Evolutionary conservation across 306 rosid species (phyloP), one percentile per base, ranked within the genome.

Genomic region (Canavalia gladiata): DNA sequence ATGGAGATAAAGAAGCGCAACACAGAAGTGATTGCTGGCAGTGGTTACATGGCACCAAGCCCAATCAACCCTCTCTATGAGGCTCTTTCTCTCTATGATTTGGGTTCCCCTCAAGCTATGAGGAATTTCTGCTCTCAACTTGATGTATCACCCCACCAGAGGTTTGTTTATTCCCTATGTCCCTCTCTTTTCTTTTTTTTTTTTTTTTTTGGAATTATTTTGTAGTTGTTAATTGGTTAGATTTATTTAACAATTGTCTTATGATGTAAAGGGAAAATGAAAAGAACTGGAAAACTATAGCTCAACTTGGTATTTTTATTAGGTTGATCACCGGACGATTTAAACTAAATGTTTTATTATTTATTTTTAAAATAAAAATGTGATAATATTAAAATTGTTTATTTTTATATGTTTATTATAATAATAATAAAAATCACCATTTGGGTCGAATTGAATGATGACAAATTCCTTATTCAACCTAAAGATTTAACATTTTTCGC

Each of bases 31-130:
- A 79, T 86, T 33, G 10, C 67, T 0, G 87, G 92, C 4, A 92
- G 87, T 25, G 94, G 85, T 54, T 90, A 90, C 82, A 50, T 73
- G 87, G 83, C 86, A 0, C 90, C 91, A 3, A 81, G 43, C 18
- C 30, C n/a, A 0, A 13, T 10, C 31, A 87, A 87, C 60, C 97
- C 92, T 78, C 81, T 84, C 10, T 83, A 84, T 13, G 90, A 92
- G 54, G 89, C 90, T 0, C 77, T 88, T 57, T 87, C 89, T 0
- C 85, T 90, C 54, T 89, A 84, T 77, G 90, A 92, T 62, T 68
- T 86, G 10, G 87, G 10, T 35, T 88, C 91, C 0, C 11, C 87
- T 34, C 81, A 81, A 51, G 86, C 91, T 77, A 9, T 88, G 4
- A 74, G 52, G 0, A 7, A 63, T 13, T 90, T 92, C 41, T 90